Base-by-base conservation (phyloP, 768 basidiomycete species). In the Leccinellum albellum region DNA sequence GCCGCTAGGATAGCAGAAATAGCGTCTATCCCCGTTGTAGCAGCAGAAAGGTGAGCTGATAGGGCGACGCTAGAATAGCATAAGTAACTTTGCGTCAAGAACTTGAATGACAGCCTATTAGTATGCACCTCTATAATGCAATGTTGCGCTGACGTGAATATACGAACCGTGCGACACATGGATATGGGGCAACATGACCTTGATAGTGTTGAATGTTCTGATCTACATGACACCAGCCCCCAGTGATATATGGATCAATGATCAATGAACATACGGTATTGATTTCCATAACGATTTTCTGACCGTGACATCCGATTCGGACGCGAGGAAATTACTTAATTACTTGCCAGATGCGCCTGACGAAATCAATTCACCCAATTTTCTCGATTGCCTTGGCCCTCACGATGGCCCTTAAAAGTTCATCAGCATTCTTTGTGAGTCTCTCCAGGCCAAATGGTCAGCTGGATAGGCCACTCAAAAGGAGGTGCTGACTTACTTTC, bases 1-100 rank as follows among this genome's bases (percentile, higher is more conserved):
- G 95, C 83, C 2, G 94, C 94, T 24, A 97, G 74, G 3, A 91
- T 93, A 1, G 81, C 79, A 54, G 90, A 91, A 6, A 94, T 77
- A 0, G 94, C 93, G 68, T 98, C 94, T 33, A 98, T 84, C 17
- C 82, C 96, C 0, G 95, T 94, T 72, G 98, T 99, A 24, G 95
- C 95, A 9, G 94, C 91, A 13, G 91, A 92, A 13, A 96, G 93
- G 66, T 97, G 96, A 7, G 84, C 92, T 98, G 95, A 71, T 85
- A 91, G 0, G 91, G 90, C 6, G 85, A 84, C 12, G 78, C 91
- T 90, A 64, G 10, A 31, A 49, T 40, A 28, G 49, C 54, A 51
- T 59, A 20, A 54, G 37, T 3, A 1, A 31, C n/a, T 29, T 29
- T 15, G 42, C 10, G 9, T 12, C 9, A 10, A 8, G 48, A 0